Conservation (phyloP, 306 rosid species). For the Boehmeria nivea region DNA sequence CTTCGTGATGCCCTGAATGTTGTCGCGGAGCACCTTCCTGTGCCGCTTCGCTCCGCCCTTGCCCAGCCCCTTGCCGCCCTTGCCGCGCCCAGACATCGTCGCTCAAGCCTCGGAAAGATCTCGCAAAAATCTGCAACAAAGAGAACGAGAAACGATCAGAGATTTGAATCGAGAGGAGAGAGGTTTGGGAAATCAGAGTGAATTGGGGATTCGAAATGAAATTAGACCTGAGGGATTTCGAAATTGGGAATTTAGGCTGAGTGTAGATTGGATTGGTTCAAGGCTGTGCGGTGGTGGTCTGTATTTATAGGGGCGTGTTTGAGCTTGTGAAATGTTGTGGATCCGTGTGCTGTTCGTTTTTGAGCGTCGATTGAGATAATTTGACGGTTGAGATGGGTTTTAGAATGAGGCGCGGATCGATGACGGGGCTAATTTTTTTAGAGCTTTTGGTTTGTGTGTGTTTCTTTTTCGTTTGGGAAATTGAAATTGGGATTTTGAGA, state of each 20-base stretch:
- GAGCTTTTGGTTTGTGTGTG: conserved; percentile 11
- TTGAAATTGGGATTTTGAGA: too few species aligned
- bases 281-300: not conserved
- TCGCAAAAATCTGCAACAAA: not conserved
- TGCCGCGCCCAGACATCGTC: conserved; percentile 64
- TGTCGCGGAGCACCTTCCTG: conserved; percentile 57
- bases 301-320: conserved; percentile 17
- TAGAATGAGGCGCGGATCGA: conserved; percentile 15
- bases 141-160: not conserved
- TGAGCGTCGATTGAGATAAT: conserved; percentile 11
- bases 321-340: not conserved
- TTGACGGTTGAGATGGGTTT: conserved; percentile 13
- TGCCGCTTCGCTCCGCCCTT: conserved; percentile 79
- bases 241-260: too few species aligned
- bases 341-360: conserved; percentile 18
- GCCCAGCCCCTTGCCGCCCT: conserved; percentile 69
- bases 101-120: not conserved
- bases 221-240: too few species aligned
- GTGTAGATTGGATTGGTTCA: too few species aligned
- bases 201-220: too few species aligned
- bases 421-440: conserved; percentile 30
- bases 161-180: not conserved
- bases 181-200: too few species aligned
- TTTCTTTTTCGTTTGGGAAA: not conserved
- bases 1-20: conserved; percentile 66